These are phyloP conservation scores for Populus nigra DNA, from an alignment of 345 rosid genomes.

Conservation along the genomic window DNA sequence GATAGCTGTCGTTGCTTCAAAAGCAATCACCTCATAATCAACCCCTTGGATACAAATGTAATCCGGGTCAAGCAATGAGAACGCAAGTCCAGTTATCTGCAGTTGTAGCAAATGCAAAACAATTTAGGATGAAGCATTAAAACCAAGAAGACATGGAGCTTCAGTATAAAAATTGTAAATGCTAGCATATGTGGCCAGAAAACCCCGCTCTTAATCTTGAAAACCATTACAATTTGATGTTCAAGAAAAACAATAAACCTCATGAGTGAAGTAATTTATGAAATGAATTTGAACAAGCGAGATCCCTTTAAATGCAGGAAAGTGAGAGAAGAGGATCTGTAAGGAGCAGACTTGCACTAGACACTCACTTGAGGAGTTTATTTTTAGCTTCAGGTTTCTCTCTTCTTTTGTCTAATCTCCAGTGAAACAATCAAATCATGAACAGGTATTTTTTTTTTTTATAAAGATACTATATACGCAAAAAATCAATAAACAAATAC, in stretches of 20 bases:
- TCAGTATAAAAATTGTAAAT: neutral
- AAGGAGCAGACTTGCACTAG: neutral
- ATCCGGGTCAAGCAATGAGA: constrained; percentile 52
- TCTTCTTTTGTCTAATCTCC: neutral
- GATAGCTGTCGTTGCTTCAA: neutral
- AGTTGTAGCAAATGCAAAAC: constrained; percentile 13
- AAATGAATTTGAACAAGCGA: neutral
- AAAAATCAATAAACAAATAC: neutral
- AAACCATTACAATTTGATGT: neutral
- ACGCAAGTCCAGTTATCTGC: constrained; percentile 72
- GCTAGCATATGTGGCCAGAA: neutral
- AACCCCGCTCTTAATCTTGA: neutral
- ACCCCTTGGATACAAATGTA: constrained; percentile 61
- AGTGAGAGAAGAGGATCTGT: neutral
- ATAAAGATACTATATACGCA: neutral
- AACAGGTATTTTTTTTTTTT: neutral
- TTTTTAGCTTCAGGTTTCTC: neutral
- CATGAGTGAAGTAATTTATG: neutral
- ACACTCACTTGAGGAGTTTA: neutral
- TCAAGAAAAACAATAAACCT: neutral
- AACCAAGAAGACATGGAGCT: constrained; percentile 2
- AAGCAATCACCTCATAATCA: constrained; percentile 60
- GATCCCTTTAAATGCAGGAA: neutral
- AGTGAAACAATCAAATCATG: neutral
- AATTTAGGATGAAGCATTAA: neutral